Percentiles rank a stretch among this genome's conserved stretches.
Conservation (phyloP, 2,329 filamentous ascomycete species). For the Aspergillus sp. region DNA sequence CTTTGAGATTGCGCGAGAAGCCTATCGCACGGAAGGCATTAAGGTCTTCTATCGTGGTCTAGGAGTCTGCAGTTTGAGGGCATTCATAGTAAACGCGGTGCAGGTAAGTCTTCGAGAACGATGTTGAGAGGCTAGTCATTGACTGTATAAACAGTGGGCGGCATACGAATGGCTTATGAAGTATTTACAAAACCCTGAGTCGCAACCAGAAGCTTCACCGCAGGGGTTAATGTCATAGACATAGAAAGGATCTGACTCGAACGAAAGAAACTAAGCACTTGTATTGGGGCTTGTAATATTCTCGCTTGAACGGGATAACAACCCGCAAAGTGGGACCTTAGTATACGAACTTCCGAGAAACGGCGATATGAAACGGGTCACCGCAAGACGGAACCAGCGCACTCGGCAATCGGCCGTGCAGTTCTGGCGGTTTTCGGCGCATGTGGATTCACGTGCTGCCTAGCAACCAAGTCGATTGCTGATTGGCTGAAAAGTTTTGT, state of each 20-base stretch:
- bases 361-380: conserved; percentile 23
- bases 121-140: neutral
- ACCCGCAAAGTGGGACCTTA: conserved; percentile 16
- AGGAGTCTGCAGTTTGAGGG: conserved; percentile 76
- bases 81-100: conserved; percentile 91
- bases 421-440: conserved; percentile 29
- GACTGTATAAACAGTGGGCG: conserved; percentile 63
- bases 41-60: conserved; percentile 70
- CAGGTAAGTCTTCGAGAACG: conserved; percentile 43
- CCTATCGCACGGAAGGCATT: conserved; percentile 63
- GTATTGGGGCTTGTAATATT: conserved; percentile 26
- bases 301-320: conserved; percentile 19
- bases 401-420: conserved; percentile 11
- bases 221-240: conserved; percentile 3
- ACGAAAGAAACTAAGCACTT: neutral
- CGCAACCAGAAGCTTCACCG: conserved; percentile 14
- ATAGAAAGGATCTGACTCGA: conserved; percentile 10
- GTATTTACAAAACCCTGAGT: conserved; percentile 20
- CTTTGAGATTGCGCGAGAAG: conserved; percentile 61
- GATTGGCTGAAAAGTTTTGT: conserved; percentile 17
- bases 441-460: conserved; percentile 19
- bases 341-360: conserved; percentile 22
- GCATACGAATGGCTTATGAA: conserved; percentile 86
- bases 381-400: conserved; percentile 28
- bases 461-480: conserved; percentile 8